A percentile compares a stretch with the other conserved stretches of the same genome.
phyloP scores from a whole-genome alignment of 2,329 filamentous ascomycete genomes.

The Madurella fahalii region DNA sequence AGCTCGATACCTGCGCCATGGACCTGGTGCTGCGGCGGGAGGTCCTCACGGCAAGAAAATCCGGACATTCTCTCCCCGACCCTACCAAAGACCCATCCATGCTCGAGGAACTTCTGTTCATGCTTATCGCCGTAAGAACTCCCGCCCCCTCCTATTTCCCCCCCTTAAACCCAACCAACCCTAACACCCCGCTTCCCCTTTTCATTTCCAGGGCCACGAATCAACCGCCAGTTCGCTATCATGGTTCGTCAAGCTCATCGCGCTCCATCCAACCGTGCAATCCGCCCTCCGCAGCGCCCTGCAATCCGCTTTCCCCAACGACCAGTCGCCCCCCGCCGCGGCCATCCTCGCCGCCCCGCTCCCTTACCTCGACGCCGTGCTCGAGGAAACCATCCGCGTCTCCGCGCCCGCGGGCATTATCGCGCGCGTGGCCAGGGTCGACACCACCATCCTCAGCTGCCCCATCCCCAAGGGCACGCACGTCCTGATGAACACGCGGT shows the following conservation, averaged over 20 bases:
- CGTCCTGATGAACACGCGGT: no score
- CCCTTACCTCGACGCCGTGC: constrained; percentile 38
- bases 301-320: constrained; percentile 11
- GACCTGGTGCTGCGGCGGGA: constrained; percentile 15
- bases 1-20: constrained; percentile 22
- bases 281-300: constrained; percentile 13
- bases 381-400: constrained; percentile 38
- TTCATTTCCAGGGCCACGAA: no score
- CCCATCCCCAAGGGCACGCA: background rate
- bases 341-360: constrained; percentile 24
- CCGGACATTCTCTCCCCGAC: constrained; percentile 26
- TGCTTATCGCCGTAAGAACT: no score
- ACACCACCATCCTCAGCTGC: constrained; percentile 37
- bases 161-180: no score
- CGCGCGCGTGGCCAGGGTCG: constrained; percentile 29
- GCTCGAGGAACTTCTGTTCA: no score
- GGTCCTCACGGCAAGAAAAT: constrained; percentile 32
- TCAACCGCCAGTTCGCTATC: constrained; percentile 37
- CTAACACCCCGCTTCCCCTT: no score
- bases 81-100: constrained; percentile 19
- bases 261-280: constrained; percentile 10
- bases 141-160: no score
- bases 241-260: constrained; percentile 23
- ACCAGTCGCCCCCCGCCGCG: constrained; percentile 5
- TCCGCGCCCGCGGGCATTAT: constrained; percentile 23